phyloP scores from a whole-genome alignment of 1,284 basidiomycete genomes.

The Cutaneotrichosporon cavernicola region DNA sequence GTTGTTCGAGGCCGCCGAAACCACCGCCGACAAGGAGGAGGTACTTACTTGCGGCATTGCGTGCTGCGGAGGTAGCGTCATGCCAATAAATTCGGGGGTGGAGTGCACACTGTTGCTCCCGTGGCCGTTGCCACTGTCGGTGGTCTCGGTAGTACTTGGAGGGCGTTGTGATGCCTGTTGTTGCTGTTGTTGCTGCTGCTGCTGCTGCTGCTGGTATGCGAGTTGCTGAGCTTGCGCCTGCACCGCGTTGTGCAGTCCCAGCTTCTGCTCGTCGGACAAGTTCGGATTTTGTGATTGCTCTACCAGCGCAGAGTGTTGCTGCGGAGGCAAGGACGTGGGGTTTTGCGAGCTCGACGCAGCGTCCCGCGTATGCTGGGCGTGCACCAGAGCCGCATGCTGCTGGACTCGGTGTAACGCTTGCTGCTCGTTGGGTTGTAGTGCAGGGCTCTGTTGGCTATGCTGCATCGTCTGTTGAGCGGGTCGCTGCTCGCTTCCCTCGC shows the following conservation, averaged over 20 bases:
- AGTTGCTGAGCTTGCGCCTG: background rate
- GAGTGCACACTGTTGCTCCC: background rate
- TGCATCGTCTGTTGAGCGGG: background rate
- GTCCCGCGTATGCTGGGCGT: background rate
- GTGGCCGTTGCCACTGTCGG: no score
- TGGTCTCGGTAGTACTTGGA: background rate
- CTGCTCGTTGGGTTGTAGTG: background rate
- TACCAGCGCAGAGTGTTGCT: background rate
- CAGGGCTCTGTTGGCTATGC: background rate
- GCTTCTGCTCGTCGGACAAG: no score
- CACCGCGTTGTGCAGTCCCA: background rate
- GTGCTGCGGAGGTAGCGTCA: background rate
- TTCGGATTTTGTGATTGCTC: no score
- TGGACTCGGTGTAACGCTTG: background rate
- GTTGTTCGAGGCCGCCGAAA: background rate
- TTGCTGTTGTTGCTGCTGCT: constrained; percentile 9
- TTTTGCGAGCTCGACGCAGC: background rate
- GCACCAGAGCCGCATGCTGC: background rate
- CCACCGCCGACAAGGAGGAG: background rate
- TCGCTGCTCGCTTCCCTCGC: background rate
- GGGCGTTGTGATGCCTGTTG: background rate
- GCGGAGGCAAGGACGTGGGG: background rate
- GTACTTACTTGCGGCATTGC: background rate
- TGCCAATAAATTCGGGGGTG: constrained; percentile 1
- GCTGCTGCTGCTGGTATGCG: constrained; percentile 1